A percentile compares a stretch with the other conserved stretches of the same genome.
Conservation (phyloP, 176 grass and related monocot genomes). For the Eleusine coracana region DNA sequence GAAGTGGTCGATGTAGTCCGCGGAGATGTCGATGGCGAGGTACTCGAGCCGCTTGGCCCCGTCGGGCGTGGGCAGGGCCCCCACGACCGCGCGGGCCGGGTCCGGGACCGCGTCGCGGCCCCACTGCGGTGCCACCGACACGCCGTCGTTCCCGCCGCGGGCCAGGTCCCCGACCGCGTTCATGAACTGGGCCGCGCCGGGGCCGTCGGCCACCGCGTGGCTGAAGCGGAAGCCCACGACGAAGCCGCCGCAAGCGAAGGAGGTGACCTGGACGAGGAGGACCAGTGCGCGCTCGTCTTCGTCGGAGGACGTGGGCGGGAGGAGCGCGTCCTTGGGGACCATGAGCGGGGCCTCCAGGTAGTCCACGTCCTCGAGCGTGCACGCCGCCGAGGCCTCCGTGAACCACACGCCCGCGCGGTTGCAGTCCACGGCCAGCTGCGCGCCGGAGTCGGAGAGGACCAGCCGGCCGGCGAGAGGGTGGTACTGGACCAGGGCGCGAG, state of each 20-base stretch:
- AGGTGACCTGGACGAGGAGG: constrained; percentile 89
- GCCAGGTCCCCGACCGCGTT: constrained; percentile 64
- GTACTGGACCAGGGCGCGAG: constrained; percentile 63
- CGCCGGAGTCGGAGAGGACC: constrained; percentile 48
- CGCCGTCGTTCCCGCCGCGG: not conserved
- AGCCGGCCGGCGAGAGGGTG: constrained; percentile 75
- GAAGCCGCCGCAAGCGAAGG: constrained; percentile 74
- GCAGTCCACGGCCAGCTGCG: constrained; percentile 67
- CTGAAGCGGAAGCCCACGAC: constrained; percentile 88
- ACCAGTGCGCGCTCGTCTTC: constrained; percentile 56
- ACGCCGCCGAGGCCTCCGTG: constrained; percentile 49
- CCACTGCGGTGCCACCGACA: constrained; percentile 57
- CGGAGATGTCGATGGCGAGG: constrained; percentile 76
- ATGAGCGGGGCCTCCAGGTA: constrained; percentile 93
- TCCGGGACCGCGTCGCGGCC: constrained; percentile 61
- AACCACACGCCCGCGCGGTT: constrained; percentile 73
- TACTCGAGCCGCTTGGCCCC: constrained; percentile 58
- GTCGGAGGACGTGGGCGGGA: constrained; percentile 46
- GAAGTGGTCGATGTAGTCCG: constrained; percentile 74
- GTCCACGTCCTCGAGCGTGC: constrained; percentile 68
- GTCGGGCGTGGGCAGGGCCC: constrained; percentile 46
- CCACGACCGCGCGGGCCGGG: constrained; percentile 40
- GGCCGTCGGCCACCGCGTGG: constrained; percentile 75
- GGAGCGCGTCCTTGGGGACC: constrained; percentile 76
- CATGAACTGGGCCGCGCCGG: constrained; percentile 80